Conservation (phyloP, 139 green algal species). For the Chlorella sp. region DNA sequence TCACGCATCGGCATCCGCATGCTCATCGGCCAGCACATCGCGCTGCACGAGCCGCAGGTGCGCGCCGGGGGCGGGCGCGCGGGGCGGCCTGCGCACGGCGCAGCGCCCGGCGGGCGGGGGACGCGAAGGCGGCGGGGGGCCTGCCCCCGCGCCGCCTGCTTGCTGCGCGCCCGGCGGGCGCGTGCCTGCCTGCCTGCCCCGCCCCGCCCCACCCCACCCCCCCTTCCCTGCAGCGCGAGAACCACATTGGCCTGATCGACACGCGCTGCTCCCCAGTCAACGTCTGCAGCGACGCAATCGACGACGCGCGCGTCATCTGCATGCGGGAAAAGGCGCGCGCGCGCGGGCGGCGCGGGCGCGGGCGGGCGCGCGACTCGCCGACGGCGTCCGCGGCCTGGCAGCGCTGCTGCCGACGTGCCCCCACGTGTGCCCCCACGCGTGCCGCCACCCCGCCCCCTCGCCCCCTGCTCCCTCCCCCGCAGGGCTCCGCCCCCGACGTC, state of each 20-base stretch:
- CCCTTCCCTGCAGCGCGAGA: slow-evolving; percentile 9
- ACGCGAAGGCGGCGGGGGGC: background rate
- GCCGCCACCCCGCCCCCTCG: too few relatives aligned
- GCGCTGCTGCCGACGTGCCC: too few relatives aligned
- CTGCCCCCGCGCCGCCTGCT: background rate
- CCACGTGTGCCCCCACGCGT: too few relatives aligned
- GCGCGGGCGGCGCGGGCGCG: too few relatives aligned
- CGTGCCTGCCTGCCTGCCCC: too few relatives aligned
- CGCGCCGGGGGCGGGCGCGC: slow-evolving; percentile 29
- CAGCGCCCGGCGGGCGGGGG: background rate
- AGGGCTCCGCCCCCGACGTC: slow-evolving; percentile 83
- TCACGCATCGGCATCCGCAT: slow-evolving; percentile 98
- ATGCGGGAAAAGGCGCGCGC: slow-evolving; percentile 91
- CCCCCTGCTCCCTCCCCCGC: too few relatives aligned
- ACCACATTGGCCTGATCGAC: slow-evolving; percentile 79
- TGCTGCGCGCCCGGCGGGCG: too few relatives aligned
- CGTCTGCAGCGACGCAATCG: slow-evolving; percentile 88
- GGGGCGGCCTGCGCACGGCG: background rate
- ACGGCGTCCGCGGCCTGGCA: too few relatives aligned
- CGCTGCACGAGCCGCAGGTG: slow-evolving; percentile 84
- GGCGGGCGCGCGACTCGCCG: too few relatives aligned
- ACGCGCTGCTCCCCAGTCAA: slow-evolving; percentile 78
- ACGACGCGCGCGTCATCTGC: slow-evolving; percentile 93
- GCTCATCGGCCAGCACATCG: slow-evolving; percentile 97
- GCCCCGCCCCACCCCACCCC: background rate